Evolutionary conservation across 2,329 filamentous ascomycete species (phyloP), one percentile per base, ranked within the genome.

Genomic region (Incumbomyces delicatus): DNA sequence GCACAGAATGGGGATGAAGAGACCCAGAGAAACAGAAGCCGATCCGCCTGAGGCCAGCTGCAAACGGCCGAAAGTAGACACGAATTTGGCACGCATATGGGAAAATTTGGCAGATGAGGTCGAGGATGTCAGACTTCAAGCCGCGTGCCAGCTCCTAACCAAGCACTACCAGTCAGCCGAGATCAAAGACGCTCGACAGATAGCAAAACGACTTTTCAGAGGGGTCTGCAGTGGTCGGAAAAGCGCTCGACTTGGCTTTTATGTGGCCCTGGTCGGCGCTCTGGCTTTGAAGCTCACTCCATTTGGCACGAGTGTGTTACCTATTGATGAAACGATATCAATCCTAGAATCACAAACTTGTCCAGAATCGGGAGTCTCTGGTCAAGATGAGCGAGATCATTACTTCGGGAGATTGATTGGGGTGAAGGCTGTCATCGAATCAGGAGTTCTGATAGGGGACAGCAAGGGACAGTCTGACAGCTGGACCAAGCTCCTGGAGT

Each of bases 141-240:
- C 69, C 32, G 69, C 69, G 2, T 62, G 65, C 41, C 61, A 61
- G 3, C 58, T 73, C 33, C 60, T 72, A 2, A 65, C 65, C 7
- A 65, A 69, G 42, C 69, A 71, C 49, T 68, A 67, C 2, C 60
- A 65, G 13, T 63, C 67, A 42, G 60, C 64, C 49, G 60, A 62
- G 22, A 61, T 65, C 47, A 68, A 71, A 27, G 61, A 68, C 47
- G 63, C 68, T 40, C 58, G 62, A 44, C 66, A 66, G 46, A 60
- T 61, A 1, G 51, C 73, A 53, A 77, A 77, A 60, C 76, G 84
- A 20, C 72, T 98, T 32, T 87, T 95, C 63, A 80, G 86, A 46
- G 92, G 92, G 34, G 78, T 96, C 14, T 88, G 89, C 51, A 95
- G 88, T 62, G 83, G 87, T 46, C 81, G 87, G 48, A 95, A 95